phyloP scores from a whole-genome alignment of 2,329 filamentous ascomycete species.

The Dichotomopilus funicola region DNA sequence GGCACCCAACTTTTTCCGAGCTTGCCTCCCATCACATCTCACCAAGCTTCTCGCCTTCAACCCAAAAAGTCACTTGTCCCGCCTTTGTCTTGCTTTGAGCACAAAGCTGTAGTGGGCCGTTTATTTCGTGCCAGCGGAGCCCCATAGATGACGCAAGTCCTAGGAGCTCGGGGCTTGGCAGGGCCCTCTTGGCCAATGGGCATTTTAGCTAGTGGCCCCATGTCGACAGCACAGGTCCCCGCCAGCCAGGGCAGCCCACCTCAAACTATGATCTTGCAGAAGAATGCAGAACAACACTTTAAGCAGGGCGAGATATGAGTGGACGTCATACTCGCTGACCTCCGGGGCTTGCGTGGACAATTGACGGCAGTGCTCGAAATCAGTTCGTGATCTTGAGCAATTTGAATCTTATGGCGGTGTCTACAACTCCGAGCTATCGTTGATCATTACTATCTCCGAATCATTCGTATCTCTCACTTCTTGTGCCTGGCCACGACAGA shows the following conservation, averaged over 20 bases:
- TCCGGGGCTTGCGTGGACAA: too few relatives aligned
- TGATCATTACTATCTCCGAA: too few relatives aligned
- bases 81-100: neutral
- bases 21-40: neutral
- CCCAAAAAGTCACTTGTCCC: neutral
- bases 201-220: neutral
- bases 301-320: too few relatives aligned
- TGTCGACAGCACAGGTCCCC: neutral
- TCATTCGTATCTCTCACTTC: too few relatives aligned
- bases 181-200: neutral
- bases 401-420: too few relatives aligned
- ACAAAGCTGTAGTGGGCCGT: slow-evolving; percentile 9
- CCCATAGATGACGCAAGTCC: slow-evolving; percentile 7
- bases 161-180: neutral
- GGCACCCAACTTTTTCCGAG: neutral
- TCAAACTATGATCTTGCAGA: too few relatives aligned
- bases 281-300: too few relatives aligned
- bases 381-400: too few relatives aligned
- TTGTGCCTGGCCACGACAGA: too few relatives aligned
- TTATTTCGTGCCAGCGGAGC: neutral
- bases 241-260: neutral
- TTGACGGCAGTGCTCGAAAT: too few relatives aligned
- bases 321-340: too few relatives aligned
- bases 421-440: too few relatives aligned
- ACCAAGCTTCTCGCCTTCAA: neutral